Conservation (phyloP, 192 early-diverging fungal species). For the Thamnidium elegans region DNA sequence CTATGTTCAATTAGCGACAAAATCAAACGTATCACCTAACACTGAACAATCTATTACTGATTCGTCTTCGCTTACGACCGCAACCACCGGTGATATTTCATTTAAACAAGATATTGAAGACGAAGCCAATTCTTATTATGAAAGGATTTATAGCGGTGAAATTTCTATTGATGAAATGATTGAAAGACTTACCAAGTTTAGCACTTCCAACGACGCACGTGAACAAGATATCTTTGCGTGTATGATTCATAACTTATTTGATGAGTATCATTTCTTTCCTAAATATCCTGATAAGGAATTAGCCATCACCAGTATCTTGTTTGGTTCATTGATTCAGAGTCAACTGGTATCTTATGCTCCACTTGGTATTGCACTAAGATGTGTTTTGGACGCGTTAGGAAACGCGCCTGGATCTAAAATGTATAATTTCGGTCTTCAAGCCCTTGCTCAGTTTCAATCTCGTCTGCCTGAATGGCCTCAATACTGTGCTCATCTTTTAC, state of each 20-base stretch:
- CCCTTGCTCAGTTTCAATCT: constrained; percentile 77
- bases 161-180: constrained; percentile 82
- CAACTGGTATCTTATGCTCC: constrained; percentile 78
- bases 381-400: constrained; percentile 84
- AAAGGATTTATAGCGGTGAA: constrained; percentile 75
- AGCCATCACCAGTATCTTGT: constrained; percentile 82
- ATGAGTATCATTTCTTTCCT: constrained; percentile 93
- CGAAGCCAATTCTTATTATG: constrained; percentile 71
- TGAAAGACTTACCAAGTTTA: constrained; percentile 75
- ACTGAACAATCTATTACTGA: not conserved
- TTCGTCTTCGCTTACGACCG: not conserved
- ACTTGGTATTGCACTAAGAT: constrained; percentile 85
- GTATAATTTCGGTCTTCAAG: constrained; percentile 88
- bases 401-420: constrained; percentile 74
- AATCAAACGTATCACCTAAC: constrained; percentile 16
- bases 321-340: constrained; percentile 88
- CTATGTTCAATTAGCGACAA: constrained; percentile 30
- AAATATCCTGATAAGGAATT: constrained; percentile 94
- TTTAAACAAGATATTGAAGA: constrained; percentile 78
- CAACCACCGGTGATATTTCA: constrained; percentile 24
- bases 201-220: constrained; percentile 67
- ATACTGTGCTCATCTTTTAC: constrained; percentile 78
- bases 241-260: constrained; percentile 92
- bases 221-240: constrained; percentile 85
- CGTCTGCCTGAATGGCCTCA: constrained; percentile 90